Base-by-base conservation (phyloP, 2,329 filamentous ascomycete species). In the Zopfia rhizophila region DNA sequence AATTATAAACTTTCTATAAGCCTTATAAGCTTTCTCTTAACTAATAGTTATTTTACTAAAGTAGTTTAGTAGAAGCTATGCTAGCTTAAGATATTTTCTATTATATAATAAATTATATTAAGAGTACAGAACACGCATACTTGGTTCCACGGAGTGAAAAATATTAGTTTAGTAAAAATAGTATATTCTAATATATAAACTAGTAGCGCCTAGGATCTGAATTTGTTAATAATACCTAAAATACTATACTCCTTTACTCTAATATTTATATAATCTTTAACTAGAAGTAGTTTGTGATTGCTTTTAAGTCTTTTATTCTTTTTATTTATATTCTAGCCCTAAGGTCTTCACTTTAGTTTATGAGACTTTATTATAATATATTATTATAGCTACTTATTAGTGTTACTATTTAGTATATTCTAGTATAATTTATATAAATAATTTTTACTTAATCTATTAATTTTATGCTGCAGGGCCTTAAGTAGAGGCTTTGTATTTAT, bases 231-330 rank as follows among this genome's bases (percentile, higher is more conserved):
- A 43, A 45, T 22, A 37, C 49, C 13, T 35, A 39, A 28, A 59
- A 60, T 33, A 41, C 42, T 35, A 48, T 61, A 14, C 43, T 48
- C 28, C 48, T 61, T n/a, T 49, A 53, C 18, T 51, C 45, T 5
- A 51, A 63, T 35, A 28, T 58, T 38, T 54, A 63, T 36, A 45
- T 30, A 14, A 35, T 56, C 18, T 61, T 49, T 45, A 50, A 60
- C 39, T 25, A 46, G 38, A 44, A 53, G 25, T 41, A 42, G 16
- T 48, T 61, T 37, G 53, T 43, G 13, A 42, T 61, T 13, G 51
- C 59, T 22, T 48, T 57, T 14, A 54, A 53, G 40, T 24, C 18
- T 23, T 51, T 43, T 17, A 16, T 12, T 37, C 39, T 51, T 22
- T 30, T 55, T 19, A 31, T 44, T 18, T 48, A 56, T 39, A 43